Evolutionary conservation across 768 basidiomycete species (phyloP).

Genomic region (Suillus occidentalis): DNA sequence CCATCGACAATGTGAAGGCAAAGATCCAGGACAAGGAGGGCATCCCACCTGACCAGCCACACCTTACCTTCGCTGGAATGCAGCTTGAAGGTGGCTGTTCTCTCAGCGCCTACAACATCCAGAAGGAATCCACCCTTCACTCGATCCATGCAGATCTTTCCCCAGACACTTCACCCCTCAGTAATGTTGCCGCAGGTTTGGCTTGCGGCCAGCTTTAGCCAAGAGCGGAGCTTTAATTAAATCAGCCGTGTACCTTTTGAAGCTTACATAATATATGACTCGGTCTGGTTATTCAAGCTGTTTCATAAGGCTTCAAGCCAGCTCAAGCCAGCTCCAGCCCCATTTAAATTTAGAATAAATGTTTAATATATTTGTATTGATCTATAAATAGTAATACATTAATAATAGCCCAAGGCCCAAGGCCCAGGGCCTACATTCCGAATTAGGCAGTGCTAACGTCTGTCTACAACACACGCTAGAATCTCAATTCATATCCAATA

Average conservation of each 20-base stretch:
- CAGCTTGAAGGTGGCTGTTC: no score
- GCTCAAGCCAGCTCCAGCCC: not conserved
- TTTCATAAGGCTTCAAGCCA: not conserved
- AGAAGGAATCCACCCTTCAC: no score
- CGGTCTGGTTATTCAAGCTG: not conserved
- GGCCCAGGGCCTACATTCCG: not conserved
- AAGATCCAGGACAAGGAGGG: no score
- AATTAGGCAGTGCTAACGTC: not conserved
- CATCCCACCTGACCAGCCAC: no score
- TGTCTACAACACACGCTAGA: not conserved
- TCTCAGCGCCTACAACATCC: no score
- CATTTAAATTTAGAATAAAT: not conserved
- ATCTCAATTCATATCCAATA: no score
- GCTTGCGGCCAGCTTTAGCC: no score
- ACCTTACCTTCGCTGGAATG: no score
- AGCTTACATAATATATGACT: not conserved
- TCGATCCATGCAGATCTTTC: no score
- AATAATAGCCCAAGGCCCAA: not conserved
- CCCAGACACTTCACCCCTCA: no score
- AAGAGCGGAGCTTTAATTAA: not conserved
- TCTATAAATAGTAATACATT: not conserved
- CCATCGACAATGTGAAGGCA: no score
- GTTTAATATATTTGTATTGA: not conserved
- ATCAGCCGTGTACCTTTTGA: not conserved
- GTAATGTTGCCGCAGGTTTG: not conserved